Base-by-base conservation (phyloP, 768 basidiomycete species). In the Russula lepida region DNA sequence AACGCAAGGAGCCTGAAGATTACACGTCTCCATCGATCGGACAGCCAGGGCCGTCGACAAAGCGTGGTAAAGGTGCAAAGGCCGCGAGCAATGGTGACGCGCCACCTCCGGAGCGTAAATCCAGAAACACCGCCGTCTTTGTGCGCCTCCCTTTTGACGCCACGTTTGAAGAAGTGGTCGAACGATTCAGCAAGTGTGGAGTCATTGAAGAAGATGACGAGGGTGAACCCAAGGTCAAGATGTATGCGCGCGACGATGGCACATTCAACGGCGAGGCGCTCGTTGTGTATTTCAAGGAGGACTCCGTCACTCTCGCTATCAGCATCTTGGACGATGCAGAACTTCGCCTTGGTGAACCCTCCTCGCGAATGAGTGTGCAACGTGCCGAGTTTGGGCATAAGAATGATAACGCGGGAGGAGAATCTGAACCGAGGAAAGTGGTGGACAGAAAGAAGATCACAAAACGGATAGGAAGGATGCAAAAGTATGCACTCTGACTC, bases 211-310 rank as follows among this genome's bases (percentile, higher is more conserved):
- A 95, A 69, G 93, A 92, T 64, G 88, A 94, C 67, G 77, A 85
- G n/a, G 94, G 91, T 2, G 83, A 91, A 59, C 86, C 88, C n/a
- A 92, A 95, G 70, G 82, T 98, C 71, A 99, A 99, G 78, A 79
- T 98, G 77, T 99, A 99, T 72, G 88, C 89, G 49, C 84, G 83
- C 60, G 92, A 91, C 6, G 83, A 90, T 62, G 94, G 95, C 35
- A 70, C 80, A 27, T 97, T 98, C 73, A 97, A 83, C 67, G 95
- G 97, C 41, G 95, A 98, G 66, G 95, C 94, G 2, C 75, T 98
- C 65, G 86, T 99, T 59, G 93, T 98, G 35, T 99, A 90, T 73
- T 95, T 98, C 79, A 97, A 97, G 73, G 93, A 95, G 71, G 95
- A 93, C 62, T 92, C 89, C n/a, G 97, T 98, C 21, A 74, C 76